These are phyloP conservation scores for Strigomonas culicis DNA, from an alignment of 208 protist genomes.

Conservation along the genomic window DNA sequence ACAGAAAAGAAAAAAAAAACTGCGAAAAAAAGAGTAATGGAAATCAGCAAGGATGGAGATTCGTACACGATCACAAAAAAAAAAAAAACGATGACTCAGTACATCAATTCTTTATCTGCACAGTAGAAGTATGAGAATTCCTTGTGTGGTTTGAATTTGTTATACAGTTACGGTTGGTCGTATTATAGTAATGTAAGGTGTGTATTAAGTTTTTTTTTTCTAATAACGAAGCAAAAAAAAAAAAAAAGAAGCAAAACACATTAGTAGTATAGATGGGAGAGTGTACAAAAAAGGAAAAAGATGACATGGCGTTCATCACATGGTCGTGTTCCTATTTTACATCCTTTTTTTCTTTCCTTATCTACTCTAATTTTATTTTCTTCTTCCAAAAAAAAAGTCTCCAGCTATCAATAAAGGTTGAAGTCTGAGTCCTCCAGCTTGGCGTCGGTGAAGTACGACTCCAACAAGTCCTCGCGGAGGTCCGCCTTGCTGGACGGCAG, in stretches of 20 bases:
- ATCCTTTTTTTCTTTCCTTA: not conserved
- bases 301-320: not conserved
- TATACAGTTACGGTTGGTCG: not conserved
- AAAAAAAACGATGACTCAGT: constrained; percentile 1
- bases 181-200: not conserved
- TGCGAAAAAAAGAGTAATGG: not conserved
- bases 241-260: constrained; percentile 7
- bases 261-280: not conserved
- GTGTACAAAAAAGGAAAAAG: not conserved
- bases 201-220: no score
- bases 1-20: not conserved
- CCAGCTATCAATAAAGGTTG: constrained; percentile 14
- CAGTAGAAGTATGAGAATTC: not conserved
- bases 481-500: constrained; percentile 57
- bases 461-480: constrained; percentile 48
- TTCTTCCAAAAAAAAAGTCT: no score
- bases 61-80: constrained; percentile 2
- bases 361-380: not conserved
- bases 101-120: not conserved
- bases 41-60: not conserved
- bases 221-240: not conserved
- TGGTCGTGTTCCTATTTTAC: not conserved
- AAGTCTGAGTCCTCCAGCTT: constrained; percentile 7
- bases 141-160: no score
- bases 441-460: constrained; percentile 46